These are phyloP conservation scores for Amauroascus niger DNA, from an alignment of 2,329 filamentous ascomycete species.

Conservation along the genomic window DNA sequence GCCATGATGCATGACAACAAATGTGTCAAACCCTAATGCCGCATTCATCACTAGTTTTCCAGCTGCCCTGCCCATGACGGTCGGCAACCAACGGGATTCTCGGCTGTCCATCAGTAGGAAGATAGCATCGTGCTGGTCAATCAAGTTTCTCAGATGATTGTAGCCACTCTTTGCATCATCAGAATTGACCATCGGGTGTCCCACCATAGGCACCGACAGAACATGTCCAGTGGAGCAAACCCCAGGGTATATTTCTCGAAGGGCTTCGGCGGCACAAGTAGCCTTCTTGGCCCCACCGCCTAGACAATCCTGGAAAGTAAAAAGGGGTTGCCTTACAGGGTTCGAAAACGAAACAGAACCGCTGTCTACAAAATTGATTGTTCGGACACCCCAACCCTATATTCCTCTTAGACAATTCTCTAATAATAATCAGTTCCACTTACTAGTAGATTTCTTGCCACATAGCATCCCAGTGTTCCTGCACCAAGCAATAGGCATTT, in stretches of 20 bases:
- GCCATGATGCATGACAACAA: conserved; percentile 94
- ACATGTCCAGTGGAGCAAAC: conserved; percentile 71
- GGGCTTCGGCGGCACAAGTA: conserved; percentile 63
- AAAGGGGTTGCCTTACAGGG: conserved; percentile 87
- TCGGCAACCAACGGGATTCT: conserved; percentile 90
- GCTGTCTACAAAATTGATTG: conserved; percentile 94
- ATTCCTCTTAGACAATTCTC: neutral
- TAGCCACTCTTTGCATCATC: conserved; percentile 62
- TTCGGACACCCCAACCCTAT: conserved; percentile 80
- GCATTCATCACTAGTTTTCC: conserved; percentile 96
- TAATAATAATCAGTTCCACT: conserved; percentile 9
- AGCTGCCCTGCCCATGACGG: conserved; percentile 85
- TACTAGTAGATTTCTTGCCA: conserved; percentile 74
- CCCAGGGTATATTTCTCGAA: conserved; percentile 82
- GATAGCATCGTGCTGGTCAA: conserved; percentile 78
- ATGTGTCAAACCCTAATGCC: conserved; percentile 91
- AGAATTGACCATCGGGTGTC: conserved; percentile 73
- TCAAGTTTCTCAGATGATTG: conserved; percentile 60
- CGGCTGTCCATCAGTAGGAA: conserved; percentile 97
- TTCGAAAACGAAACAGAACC: conserved; percentile 91
- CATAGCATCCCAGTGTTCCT: conserved; percentile 87
- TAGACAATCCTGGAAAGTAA: conserved; percentile 79
- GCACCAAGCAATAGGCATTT: conserved; percentile 86
- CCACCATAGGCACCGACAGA: conserved; percentile 88
- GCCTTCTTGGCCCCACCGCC: conserved; percentile 80